phyloP scores from a whole-genome alignment of 2,329 filamentous ascomycete species.

The Colletotrichum coccodes region DNA sequence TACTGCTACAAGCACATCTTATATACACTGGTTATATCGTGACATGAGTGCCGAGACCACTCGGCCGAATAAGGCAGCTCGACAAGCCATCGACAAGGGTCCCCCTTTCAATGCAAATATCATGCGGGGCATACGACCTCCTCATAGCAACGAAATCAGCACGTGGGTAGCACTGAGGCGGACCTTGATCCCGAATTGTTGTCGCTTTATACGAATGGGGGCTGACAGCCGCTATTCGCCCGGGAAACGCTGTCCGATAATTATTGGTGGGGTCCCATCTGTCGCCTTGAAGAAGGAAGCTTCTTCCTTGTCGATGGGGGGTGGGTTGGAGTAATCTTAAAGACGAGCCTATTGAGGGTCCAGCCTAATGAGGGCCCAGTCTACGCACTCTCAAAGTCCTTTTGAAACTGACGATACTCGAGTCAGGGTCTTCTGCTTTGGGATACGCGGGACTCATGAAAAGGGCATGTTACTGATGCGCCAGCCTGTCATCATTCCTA shows the following conservation, averaged over 20 bases:
- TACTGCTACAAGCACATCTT: not conserved
- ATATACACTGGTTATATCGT: not conserved
- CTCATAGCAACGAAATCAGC: not conserved
- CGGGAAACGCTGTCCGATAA: not conserved
- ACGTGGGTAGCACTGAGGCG: slow-evolving; percentile 1
- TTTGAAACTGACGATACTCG: not conserved
- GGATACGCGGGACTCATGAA: not conserved
- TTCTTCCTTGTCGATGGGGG: not conserved
- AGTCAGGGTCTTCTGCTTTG: not conserved
- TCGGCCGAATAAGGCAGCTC: slow-evolving; percentile 20
- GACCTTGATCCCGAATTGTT: not conserved
- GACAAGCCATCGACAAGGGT: not conserved
- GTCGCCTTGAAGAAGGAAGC: not conserved
- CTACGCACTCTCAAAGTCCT: not conserved
- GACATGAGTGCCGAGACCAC: not conserved
- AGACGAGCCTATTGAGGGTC: not conserved
- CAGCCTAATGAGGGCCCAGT: no score
- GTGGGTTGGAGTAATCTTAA: not conserved
- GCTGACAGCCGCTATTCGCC: not conserved
- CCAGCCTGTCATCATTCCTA: not conserved
- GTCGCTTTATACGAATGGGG: not conserved
- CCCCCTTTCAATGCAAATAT: not conserved
- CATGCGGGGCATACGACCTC: slow-evolving; percentile 1
- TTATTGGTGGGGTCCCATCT: not conserved
- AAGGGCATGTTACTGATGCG: not conserved